Conservation (phyloP, 495 filamentous ascomycete species). For the Hypoxylon lienhwacheense region DNA sequence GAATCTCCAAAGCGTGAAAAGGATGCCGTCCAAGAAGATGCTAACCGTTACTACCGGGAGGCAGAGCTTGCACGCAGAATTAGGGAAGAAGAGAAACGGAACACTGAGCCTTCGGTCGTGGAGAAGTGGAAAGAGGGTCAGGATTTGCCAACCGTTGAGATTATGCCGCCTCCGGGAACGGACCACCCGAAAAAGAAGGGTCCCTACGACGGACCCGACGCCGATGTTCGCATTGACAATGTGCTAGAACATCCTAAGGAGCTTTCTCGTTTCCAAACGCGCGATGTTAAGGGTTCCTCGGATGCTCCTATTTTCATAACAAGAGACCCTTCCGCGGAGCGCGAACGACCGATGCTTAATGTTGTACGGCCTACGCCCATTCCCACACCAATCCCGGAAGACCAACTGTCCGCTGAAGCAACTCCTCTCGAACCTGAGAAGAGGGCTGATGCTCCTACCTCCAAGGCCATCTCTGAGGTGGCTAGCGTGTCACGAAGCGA, state of each 20-base stretch:
- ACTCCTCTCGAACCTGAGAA: slow-evolving; percentile 13
- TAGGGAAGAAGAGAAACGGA: slow-evolving; percentile 51
- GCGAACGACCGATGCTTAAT: slow-evolving; percentile 55
- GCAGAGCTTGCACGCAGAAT: slow-evolving; percentile 50
- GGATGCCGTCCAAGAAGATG: slow-evolving; percentile 53
- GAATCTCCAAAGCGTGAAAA: slow-evolving; percentile 29
- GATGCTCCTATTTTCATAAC: slow-evolving; percentile 42
- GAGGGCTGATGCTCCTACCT: slow-evolving; percentile 8
- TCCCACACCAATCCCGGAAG: slow-evolving; percentile 48
- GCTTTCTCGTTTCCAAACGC: slow-evolving; percentile 31
- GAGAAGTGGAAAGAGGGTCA: slow-evolving; percentile 51
- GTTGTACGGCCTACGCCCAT: slow-evolving; percentile 55
- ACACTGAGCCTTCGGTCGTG: slow-evolving; percentile 50
- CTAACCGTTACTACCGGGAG: slow-evolving; percentile 55
- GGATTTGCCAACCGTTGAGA: slow-evolving; percentile 39
- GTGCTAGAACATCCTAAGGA: slow-evolving; percentile 42
- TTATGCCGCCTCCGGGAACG: slow-evolving; percentile 53
- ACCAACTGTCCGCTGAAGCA: slow-evolving; percentile 28
- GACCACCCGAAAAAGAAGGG: slow-evolving; percentile 46
- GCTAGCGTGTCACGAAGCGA: slow-evolving; percentile 24
- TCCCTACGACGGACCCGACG: slow-evolving; percentile 57
- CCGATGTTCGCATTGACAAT: slow-evolving; percentile 57
- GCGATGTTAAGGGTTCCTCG: slow-evolving; percentile 8
- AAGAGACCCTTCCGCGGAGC: slow-evolving; percentile 52
- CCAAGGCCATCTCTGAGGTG: slow-evolving; percentile 8